These are phyloP conservation scores for Calonectria pauciramosa DNA, from an alignment of 2,329 filamentous ascomycete genomes.

Conservation along the genomic window DNA sequence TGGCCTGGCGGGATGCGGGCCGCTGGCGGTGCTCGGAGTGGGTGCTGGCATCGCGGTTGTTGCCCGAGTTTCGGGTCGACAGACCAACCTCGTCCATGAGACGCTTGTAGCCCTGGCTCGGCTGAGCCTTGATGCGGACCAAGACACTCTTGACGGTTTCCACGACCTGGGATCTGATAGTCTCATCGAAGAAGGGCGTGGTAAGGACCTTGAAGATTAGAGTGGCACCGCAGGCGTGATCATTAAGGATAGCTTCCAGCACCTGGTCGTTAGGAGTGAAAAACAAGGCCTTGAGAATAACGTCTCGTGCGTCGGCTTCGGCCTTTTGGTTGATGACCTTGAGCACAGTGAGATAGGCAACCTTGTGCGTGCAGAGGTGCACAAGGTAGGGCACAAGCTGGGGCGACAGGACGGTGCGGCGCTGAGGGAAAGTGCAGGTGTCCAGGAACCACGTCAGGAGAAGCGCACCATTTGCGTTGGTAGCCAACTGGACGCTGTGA, in stretches of 20 bases:
- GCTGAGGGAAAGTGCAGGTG: constrained; percentile 94
- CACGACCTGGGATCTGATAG: constrained; percentile 86
- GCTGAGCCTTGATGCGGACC: constrained; percentile 90
- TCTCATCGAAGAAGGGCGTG: constrained; percentile 96
- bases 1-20: constrained; percentile 69
- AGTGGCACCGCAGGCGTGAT: constrained; percentile 92
- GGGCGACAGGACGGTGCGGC: constrained; percentile 91
- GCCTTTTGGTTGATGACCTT: constrained; percentile 99
- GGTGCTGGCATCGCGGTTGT: constrained; percentile 59
- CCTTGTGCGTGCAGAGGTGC: constrained; percentile 97
- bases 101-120: constrained; percentile 96
- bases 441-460: constrained; percentile 98
- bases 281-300: constrained; percentile 90
- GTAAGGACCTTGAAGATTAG: constrained; percentile 99
- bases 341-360: constrained; percentile 95
- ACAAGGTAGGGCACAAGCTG: constrained; percentile 93
- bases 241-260: constrained; percentile 89
- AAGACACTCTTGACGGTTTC: constrained; percentile 94
- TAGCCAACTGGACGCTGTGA: constrained; percentile 95
- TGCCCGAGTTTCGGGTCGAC: constrained; percentile 72
- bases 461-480: constrained; percentile 94
- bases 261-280: constrained; percentile 89
- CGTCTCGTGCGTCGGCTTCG: constrained; percentile 91
- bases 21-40: constrained; percentile 66
- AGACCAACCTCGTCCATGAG: constrained; percentile 98